Base-by-base conservation (phyloP, 2,329 filamentous ascomycete genomes). In the Penicillium crustosum region DNA sequence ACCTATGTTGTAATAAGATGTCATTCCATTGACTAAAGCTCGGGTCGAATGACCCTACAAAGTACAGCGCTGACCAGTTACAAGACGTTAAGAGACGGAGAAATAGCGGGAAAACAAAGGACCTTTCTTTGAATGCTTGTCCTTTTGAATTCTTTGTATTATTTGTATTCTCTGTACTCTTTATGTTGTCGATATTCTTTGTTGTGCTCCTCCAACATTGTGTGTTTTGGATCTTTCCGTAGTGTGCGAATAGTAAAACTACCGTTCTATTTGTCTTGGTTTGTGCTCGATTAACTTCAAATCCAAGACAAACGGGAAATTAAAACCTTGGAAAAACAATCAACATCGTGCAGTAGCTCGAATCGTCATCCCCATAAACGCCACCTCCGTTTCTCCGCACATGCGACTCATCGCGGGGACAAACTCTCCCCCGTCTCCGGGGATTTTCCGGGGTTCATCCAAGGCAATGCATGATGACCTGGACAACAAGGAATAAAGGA, bases 301-400 rank as follows among this genome's bases (percentile, higher is more conserved):
- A 33, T 9, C 12, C 12, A 33, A 33, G 12, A 33, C 6, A 1
- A 33, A 33, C 1, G 31, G 31, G 31, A 33, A 33, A 33, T 15
- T 33, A 33, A 33, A 31, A 5, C 23, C 23, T 23, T 23, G 23
- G 23, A 23, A 31, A 6, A 31, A 6, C 31, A 13, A 12, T 29
- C 27, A 31, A 33, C 29, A 4, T 33, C 42, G n/a, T 31, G 27
- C 25, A 29, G 35, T 19, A 51, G 23, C 13, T 38, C 10, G 12
- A 2, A 9, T 51, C 31, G 5, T 27, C n/a, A 41, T 15, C 43
- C 17, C 25, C 25, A 19, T 2, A 10, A 31, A 38, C 59, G 57
- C 59, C 59, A 60, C 57, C 38, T 47, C 53, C 49, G 23, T 49
- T 33, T 48, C 43, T 49, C 39, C 42, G 45, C 41, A 49, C 50